These are phyloP conservation scores for Gyrodon lividus DNA, from an alignment of 768 basidiomycete genomes.

Conservation along the genomic window DNA sequence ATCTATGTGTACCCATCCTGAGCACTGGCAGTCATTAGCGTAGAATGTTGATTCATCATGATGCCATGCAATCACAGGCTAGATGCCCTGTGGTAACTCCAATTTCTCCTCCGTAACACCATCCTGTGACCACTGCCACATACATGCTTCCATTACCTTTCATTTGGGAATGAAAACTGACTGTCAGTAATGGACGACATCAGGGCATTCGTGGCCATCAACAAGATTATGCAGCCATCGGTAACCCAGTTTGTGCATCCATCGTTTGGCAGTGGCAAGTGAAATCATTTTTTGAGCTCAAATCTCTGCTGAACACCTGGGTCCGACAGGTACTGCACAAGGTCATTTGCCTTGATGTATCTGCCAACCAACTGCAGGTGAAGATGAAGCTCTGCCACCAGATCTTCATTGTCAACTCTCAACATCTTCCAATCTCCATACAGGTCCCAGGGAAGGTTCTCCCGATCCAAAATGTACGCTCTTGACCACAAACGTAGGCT, in stretches of 20 bases:
- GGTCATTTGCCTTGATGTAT: constrained; percentile 14
- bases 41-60: constrained; percentile 44
- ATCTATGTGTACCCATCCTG: constrained; percentile 9
- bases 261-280: constrained; percentile 39
- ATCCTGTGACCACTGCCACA: constrained; percentile 28
- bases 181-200: constrained; percentile 30
- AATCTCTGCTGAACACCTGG: constrained; percentile 10
- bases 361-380: constrained; percentile 21
- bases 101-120: neutral
- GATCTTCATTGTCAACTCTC: constrained; percentile 13
- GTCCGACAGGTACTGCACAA: constrained; percentile 8
- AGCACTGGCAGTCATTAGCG: constrained; percentile 32
- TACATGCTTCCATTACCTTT: constrained; percentile 19
- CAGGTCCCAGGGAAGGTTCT: constrained; percentile 15
- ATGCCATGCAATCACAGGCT: constrained; percentile 25
- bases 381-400: constrained; percentile 8
- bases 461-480: too few species aligned
- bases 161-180: too few species aligned
- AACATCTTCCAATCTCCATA: constrained; percentile 19
- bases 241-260: constrained; percentile 34
- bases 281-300: constrained; percentile 13
- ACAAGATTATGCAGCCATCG: constrained; percentile 22
- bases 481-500: constrained; percentile 21
- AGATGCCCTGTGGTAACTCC: constrained; percentile 18
- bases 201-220: constrained; percentile 33